phyloP scores from a whole-genome alignment of 2,329 filamentous ascomycete genomes.

The Aureobasidium sp. region DNA sequence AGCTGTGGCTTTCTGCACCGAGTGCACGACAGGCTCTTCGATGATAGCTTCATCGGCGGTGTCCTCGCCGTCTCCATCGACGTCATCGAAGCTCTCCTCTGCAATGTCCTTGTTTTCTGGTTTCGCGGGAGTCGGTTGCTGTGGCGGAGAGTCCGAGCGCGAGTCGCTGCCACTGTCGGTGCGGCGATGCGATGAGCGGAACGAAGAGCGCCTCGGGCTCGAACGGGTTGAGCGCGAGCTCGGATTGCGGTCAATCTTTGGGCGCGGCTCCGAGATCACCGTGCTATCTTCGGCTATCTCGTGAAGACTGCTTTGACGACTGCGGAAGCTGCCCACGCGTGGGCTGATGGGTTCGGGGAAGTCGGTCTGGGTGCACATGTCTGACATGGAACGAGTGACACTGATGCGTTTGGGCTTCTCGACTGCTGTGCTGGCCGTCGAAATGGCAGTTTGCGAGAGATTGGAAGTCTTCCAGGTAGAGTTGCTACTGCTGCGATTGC shows the following conservation, averaged over 20 bases:
- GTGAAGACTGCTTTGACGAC: constrained; percentile 20
- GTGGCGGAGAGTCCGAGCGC: constrained; percentile 10
- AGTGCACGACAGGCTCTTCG: constrained; percentile 62
- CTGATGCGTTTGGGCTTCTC: background rate
- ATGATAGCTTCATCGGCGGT: constrained; percentile 46
- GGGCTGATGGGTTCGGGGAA: constrained; percentile 16
- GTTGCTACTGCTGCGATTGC: constrained; percentile 42
- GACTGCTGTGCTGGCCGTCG: constrained; percentile 39
- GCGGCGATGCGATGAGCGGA: constrained; percentile 12
- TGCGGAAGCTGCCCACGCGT: constrained; percentile 17
- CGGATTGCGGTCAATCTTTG: background rate
- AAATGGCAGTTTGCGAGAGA: constrained; percentile 51
- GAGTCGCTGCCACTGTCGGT: background rate
- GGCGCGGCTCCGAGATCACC: background rate
- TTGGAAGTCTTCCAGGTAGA: constrained; percentile 68
- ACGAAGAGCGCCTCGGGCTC: background rate
- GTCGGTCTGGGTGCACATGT: constrained; percentile 55
- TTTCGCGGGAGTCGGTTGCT: background rate
- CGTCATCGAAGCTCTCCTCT: constrained; percentile 30
- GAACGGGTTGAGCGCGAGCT: constrained; percentile 7
- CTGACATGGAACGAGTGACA: constrained; percentile 49
- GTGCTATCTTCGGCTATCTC: constrained; percentile 30
- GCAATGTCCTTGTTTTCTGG: constrained; percentile 26
- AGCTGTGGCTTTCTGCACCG: constrained; percentile 51
- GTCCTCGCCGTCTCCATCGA: constrained; percentile 41